These are phyloP conservation scores for Candida odintsovae DNA, from an alignment of 805 yeast species.

Conservation along the genomic window DNA sequence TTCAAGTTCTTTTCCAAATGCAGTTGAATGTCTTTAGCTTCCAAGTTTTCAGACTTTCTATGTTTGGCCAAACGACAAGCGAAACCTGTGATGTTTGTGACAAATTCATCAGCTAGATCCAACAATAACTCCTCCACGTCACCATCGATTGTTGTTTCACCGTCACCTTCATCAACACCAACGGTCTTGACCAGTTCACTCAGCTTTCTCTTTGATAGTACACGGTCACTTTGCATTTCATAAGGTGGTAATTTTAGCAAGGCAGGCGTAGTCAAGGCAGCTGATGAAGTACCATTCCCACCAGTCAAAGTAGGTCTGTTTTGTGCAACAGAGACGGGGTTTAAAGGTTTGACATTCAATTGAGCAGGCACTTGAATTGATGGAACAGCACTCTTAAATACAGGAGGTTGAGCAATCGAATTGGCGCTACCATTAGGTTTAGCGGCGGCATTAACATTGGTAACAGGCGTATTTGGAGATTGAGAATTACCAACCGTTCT, in stretches of 20 bases:
- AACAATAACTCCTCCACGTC: slow-evolving; percentile 89
- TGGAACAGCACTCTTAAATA: slow-evolving; percentile 43
- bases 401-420: slow-evolving; percentile 20
- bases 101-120: slow-evolving; percentile 95
- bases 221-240: slow-evolving; percentile 77
- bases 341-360: slow-evolving; percentile 59
- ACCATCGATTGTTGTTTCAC: slow-evolving; percentile 86
- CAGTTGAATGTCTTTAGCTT: slow-evolving; percentile 83
- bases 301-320: slow-evolving; percentile 80
- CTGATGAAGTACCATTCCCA: slow-evolving; percentile 68
- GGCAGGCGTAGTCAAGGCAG: slow-evolving; percentile 74
- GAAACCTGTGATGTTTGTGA: slow-evolving; percentile 82
- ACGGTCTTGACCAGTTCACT: slow-evolving; percentile 80
- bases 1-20: slow-evolving; percentile 94
- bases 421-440: slow-evolving; percentile 27
- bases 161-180: slow-evolving; percentile 85
- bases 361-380: slow-evolving; percentile 68
- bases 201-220: slow-evolving; percentile 82
- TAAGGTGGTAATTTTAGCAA: slow-evolving; percentile 70
- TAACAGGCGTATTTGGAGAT: slow-evolving; percentile 34
- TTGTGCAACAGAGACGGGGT: slow-evolving; percentile 59
- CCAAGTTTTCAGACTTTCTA: slow-evolving; percentile 80
- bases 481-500: slow-evolving; percentile 18
- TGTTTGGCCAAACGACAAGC: slow-evolving; percentile 95
- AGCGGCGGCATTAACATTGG: slow-evolving; percentile 47